Base-by-base conservation (phyloP, 2,329 filamentous ascomycete species). In the Cordyceps tenuipes region DNA sequence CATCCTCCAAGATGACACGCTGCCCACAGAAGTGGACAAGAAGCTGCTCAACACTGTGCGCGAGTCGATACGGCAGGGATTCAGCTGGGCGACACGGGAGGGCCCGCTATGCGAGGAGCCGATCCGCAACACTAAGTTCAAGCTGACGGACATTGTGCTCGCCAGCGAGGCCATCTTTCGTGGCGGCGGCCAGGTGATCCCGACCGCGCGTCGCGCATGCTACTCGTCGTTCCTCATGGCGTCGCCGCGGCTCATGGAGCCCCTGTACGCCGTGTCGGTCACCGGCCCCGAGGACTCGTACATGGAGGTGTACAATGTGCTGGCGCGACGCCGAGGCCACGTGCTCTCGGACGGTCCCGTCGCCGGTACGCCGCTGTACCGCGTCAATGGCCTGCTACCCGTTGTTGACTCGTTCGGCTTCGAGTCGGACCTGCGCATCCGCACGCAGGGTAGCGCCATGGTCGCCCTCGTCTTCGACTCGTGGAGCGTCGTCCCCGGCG, bases 391-490 rank as follows among this genome's bases (percentile, higher is more conserved):
- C 3, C 80, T 97, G 54, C 86, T 99, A 60, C 94, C 94, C 10
- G 94, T 97, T 62, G 96, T 99, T 70, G 94, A 99, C 77, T 91
- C 87, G 34, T 99, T 99, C 69, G 94, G 94, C 21, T 97, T 99
- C 74, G 94, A 99, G 78, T 97, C 94, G 15, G 94, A 99, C 76
- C 80, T 99, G 61, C 83, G 94, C 63, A 97, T 97, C 70, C 92
- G 96, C 74, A 97, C 93, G 0, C 90, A 97, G 77, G 93, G 94
- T 57, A 88, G 91, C 71, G 91, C 92, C 60, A 92, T 90, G 69
- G 86, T 97, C 57, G 91, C 87, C 67, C 81, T 99, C 41, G 91
- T 96, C 13, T 99, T 99, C 73, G 94, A 99, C 71, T 86, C 90
- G 65, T 99, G 94, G 94, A 91, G 83, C 69, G 90, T 97, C 63